Conservation (phyloP, 768 basidiomycete species). For the Boletellus ananiceps region DNA sequence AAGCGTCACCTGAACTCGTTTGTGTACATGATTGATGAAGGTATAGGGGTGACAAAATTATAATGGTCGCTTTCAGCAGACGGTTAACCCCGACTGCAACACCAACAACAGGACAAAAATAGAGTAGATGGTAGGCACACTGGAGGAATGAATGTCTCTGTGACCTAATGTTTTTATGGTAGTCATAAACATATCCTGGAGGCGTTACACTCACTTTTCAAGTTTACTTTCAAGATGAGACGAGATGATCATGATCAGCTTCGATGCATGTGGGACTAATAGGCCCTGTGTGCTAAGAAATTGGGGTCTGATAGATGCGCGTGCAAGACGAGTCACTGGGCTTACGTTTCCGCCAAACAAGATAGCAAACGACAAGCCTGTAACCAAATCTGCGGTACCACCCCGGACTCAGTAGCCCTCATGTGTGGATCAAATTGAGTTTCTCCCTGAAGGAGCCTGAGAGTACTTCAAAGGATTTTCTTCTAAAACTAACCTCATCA, state of each 20-base stretch:
- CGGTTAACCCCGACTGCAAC: constrained; percentile 48
- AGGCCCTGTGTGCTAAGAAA: constrained; percentile 46
- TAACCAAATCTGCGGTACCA: constrained; percentile 45
- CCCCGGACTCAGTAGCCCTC: constrained; percentile 49
- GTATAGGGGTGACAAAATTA: constrained; percentile 46
- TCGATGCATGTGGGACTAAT: constrained; percentile 52
- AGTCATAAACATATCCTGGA: background rate
- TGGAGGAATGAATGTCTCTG: constrained; percentile 43
- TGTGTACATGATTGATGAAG: constrained; percentile 34
- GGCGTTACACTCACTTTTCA: constrained; percentile 38
- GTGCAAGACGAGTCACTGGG: constrained; percentile 1
- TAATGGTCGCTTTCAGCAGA: constrained; percentile 50
- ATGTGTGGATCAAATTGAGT: constrained; percentile 46
- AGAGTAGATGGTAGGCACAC: constrained; percentile 41
- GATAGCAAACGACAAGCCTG: constrained; percentile 49
- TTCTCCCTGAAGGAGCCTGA: constrained; percentile 36
- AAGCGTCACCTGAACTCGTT: constrained; percentile 14
- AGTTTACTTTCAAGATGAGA: constrained; percentile 59
- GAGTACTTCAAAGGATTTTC: constrained; percentile 4
- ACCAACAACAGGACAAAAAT: constrained; percentile 41
- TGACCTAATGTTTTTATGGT: constrained; percentile 21
- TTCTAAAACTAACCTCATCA: constrained; percentile 35
- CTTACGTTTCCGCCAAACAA: constrained; percentile 48
- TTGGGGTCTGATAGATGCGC: background rate
- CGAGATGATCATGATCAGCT: constrained; percentile 47